Evolutionary conservation across 805 yeast genomes (phyloP).

Genomic region (Nakazawaea wyomingensis): DNA sequence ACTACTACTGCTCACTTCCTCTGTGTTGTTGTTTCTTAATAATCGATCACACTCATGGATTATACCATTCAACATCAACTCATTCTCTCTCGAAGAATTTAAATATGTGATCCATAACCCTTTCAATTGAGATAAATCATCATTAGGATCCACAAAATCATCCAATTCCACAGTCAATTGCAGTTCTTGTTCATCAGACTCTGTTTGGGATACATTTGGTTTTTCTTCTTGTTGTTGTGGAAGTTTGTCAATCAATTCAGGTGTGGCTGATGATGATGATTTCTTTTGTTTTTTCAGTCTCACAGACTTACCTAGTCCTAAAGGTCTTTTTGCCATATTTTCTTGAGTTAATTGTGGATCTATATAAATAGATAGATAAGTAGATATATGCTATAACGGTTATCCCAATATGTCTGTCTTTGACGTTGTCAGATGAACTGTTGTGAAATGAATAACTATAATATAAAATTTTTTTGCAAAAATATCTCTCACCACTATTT

Average conservation of each 20-base stretch:
- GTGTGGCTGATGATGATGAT: conserved; percentile 16
- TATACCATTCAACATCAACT: conserved; percentile 69
- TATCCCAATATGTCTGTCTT: no score
- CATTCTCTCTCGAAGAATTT: conserved; percentile 52
- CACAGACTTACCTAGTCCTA: conserved; percentile 58
- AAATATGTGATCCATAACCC: conserved; percentile 68
- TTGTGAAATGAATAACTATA: no score
- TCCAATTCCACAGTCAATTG: conserved; percentile 62
- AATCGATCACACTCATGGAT: conserved; percentile 90
- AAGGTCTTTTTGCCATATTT: conserved; percentile 58
- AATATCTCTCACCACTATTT: no score
- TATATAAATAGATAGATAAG: no score
- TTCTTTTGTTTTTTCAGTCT: conserved; percentile 40
- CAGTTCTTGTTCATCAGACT: conserved; percentile 21
- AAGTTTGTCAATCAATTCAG: conserved; percentile 7
- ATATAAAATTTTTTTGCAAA: no score
- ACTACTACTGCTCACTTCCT: not conserved
- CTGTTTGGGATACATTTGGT: not conserved
- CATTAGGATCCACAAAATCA: conserved; percentile 67
- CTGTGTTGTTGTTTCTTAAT: conserved; percentile 38
- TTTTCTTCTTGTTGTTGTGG: conserved; percentile 12
- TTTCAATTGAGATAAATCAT: conserved; percentile 69
- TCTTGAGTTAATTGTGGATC: no score
- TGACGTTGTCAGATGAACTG: no score
- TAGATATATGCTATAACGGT: no score